Percentiles rank a stretch among this genome's conserved stretches.
phyloP scores from a whole-genome alignment of 495 filamentous ascomycete species.

The Neurospora intermedia region DNA sequence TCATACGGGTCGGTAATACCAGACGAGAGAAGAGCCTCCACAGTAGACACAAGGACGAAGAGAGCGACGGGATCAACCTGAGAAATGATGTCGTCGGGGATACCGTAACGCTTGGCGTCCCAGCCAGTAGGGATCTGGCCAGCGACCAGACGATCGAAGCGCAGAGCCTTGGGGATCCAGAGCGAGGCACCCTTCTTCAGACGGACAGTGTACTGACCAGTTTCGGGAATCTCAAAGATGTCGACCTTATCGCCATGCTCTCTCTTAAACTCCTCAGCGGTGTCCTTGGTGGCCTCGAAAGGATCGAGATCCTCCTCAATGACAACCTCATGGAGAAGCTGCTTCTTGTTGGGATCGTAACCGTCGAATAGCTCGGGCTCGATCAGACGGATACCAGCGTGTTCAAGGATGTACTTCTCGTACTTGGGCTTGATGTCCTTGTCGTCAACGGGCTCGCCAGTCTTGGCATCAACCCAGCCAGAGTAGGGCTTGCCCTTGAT shows the following conservation, averaged over 20 bases:
- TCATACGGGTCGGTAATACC: constrained; percentile 99
- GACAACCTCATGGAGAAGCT: constrained; percentile 93
- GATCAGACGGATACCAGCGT: constrained; percentile 94
- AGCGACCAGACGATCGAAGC: constrained; percentile 93
- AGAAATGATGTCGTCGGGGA: constrained; percentile 93
- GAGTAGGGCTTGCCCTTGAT: constrained; percentile 95
- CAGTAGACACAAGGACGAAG: constrained; percentile 86
- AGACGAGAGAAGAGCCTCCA: constrained; percentile 76
- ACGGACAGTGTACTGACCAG: constrained; percentile 86
- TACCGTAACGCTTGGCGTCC: constrained; percentile 89
- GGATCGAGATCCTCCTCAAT: constrained; percentile 94
- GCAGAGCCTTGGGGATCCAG: constrained; percentile 90
- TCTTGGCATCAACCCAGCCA: constrained; percentile 94
- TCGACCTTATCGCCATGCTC: constrained; percentile 96
- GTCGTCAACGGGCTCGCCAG: constrained; percentile 90
- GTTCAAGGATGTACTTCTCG: constrained; percentile 91
- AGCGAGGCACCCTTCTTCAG: constrained; percentile 90
- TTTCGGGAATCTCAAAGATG: constrained; percentile 90
- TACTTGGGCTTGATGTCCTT: constrained; percentile 96
- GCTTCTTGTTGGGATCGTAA: constrained; percentile 97
- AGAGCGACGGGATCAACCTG: constrained; percentile 96
- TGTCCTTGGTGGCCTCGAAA: constrained; percentile 95
- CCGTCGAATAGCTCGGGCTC: constrained; percentile 95
- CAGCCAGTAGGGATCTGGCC: constrained; percentile 95
- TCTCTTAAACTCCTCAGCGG: constrained; percentile 91